phyloP scores from a whole-genome alignment of 2,329 filamentous ascomycete species.

The Thielaviopsis musarum region DNA sequence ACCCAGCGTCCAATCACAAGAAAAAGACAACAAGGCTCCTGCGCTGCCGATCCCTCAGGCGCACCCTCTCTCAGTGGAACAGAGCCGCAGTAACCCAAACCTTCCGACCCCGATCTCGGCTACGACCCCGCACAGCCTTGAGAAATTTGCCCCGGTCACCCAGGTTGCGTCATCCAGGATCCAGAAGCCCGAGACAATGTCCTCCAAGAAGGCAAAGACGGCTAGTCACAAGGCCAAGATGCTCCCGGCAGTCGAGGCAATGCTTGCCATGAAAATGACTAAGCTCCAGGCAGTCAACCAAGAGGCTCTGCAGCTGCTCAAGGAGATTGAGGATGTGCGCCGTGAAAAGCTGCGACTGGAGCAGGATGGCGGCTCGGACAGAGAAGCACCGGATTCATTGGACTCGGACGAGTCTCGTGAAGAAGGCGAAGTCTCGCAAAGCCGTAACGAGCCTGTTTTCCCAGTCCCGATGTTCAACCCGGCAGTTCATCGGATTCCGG shows the following conservation, averaged over 20 bases:
- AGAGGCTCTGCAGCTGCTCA: constrained; percentile 7
- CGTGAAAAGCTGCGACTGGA: constrained; percentile 3
- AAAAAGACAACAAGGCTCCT: neutral
- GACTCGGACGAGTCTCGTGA: neutral
- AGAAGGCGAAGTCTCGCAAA: neutral
- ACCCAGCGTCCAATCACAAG: neutral
- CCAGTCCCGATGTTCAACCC: neutral
- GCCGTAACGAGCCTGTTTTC: neutral
- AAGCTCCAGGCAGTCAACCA: constrained; percentile 6
- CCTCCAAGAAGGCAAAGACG: neutral
- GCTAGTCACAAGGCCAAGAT: constrained; percentile 15
- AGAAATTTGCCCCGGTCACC: neutral
- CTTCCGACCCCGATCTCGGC: neutral
- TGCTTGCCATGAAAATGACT: constrained; percentile 17
- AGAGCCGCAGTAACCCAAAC: neutral
- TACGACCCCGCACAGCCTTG: neutral
- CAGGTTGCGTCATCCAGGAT: neutral
- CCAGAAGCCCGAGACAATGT: neutral
- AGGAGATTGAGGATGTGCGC: constrained; percentile 9
- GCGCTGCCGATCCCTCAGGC: neutral
- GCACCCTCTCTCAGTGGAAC: neutral
- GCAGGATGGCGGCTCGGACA: neutral
- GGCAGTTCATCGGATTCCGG: neutral
- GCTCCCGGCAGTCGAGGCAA: constrained; percentile 17
- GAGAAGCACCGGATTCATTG: neutral